Percentiles rank a stretch among this genome's conserved stretches.
phyloP scores from a whole-genome alignment of 2,329 filamentous ascomycete genomes.

The Lecanosticta acicola region DNA sequence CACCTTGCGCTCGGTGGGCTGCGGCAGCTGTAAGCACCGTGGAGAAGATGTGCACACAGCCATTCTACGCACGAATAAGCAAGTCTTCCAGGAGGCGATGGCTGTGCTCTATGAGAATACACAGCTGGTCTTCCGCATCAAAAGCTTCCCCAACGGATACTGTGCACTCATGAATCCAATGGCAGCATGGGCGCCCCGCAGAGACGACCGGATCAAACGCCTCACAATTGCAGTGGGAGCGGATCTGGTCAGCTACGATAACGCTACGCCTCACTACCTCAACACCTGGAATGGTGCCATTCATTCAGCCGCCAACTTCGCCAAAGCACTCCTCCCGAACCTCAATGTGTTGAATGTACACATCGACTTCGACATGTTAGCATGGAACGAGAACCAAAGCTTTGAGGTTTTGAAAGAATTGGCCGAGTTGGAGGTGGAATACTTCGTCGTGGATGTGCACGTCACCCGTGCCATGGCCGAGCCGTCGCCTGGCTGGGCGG shows the following conservation, averaged over 20 bases:
- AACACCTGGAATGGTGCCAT: not conserved
- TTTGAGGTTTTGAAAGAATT: not conserved
- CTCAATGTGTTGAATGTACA: not conserved
- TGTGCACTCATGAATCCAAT: not conserved
- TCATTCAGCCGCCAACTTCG: not conserved
- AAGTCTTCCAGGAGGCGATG: slow-evolving; percentile 1
- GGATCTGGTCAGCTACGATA: no score
- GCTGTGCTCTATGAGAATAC: slow-evolving; percentile 1
- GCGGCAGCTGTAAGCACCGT: not conserved
- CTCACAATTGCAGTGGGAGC: no score
- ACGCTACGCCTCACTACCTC: not conserved
- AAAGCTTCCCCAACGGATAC: not conserved
- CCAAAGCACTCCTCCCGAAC: not conserved
- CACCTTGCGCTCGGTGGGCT: not conserved
- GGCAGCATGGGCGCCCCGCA: no score
- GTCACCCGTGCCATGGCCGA: not conserved
- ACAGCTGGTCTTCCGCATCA: not conserved
- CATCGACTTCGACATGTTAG: not conserved
- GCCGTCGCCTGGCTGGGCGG: not conserved
- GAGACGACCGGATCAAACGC: no score
- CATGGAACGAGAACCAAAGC: no score
- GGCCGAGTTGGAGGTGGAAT: not conserved
- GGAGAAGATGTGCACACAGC: not conserved
- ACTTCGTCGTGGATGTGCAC: slow-evolving; percentile 1
- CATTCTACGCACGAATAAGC: not conserved